Percentiles rank a stretch among this genome's conserved stretches.
These are phyloP conservation scores for Schwanniomyces vanrijiae DNA, from an alignment of 805 yeast genomes.

Conservation along the genomic window DNA sequence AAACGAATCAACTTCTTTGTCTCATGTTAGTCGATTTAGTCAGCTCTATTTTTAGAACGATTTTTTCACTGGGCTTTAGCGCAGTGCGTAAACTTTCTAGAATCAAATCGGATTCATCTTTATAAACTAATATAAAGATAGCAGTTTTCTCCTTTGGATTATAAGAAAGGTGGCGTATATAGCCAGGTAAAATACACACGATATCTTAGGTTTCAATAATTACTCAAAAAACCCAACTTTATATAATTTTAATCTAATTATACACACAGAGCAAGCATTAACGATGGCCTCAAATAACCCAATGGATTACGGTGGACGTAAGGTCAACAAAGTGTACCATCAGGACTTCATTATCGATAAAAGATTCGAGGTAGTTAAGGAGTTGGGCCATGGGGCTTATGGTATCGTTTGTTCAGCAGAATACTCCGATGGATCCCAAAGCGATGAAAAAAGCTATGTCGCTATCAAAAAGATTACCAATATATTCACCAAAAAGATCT, in stretches of 20 bases:
- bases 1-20: neutral
- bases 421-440: slow-evolving; percentile 64
- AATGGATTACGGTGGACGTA: slow-evolving; percentile 26
- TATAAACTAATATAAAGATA: neutral
- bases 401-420: slow-evolving; percentile 96
- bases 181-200: neutral
- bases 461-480: slow-evolving; percentile 97
- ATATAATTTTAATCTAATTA: neutral
- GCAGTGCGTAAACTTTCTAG: neutral
- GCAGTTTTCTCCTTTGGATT: neutral
- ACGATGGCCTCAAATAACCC: slow-evolving; percentile 5
- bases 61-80: neutral
- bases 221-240: neutral
- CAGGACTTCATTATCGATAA: slow-evolving; percentile 93
- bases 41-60: neutral
- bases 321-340: slow-evolving; percentile 48
- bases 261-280: neutral
- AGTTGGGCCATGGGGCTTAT: slow-evolving; percentile 96
- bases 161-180: neutral
- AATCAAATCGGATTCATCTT: neutral
- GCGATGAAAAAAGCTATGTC: slow-evolving; percentile 47
- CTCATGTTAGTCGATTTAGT: neutral
- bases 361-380: slow-evolving; percentile 85
- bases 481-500: slow-evolving; percentile 84
- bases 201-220: neutral